A percentile compares a stretch with the other conserved stretches of the same genome.
Evolutionary conservation across 2,329 filamentous ascomycete species (phyloP).

Genomic region (Fusarium foetens): DNA sequence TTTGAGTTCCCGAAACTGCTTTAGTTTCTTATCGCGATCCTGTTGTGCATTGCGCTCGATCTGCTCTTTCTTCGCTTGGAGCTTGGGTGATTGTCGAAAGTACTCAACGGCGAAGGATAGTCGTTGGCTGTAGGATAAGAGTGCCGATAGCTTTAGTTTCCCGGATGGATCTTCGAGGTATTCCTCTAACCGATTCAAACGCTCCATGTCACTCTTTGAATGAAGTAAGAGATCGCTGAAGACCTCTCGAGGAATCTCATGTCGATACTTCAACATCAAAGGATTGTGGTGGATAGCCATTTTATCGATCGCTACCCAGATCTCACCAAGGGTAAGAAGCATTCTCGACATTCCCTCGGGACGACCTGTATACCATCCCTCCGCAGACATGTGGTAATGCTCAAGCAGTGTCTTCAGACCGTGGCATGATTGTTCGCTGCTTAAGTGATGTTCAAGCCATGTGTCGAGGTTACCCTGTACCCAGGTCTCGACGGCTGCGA

Average conservation of each 20-base stretch:
- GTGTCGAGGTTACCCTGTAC: conserved; percentile 51
- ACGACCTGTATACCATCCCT: conserved; percentile 49
- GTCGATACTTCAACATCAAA: conserved; percentile 58
- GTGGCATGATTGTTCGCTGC: conserved; percentile 39
- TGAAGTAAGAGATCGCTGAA: conserved; percentile 60
- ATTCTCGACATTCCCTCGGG: conserved; percentile 63
- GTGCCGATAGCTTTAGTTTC: conserved; percentile 4
- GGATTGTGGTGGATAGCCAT: conserved; percentile 52
- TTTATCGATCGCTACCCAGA: conserved; percentile 69
- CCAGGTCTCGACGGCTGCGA: conserved; percentile 62
- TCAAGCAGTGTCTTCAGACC: conserved; percentile 48
- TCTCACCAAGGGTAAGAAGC: conserved; percentile 64
- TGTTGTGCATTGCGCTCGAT: conserved; percentile 55
- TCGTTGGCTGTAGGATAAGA: conserved; percentile 26
- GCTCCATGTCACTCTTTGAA: conserved; percentile 55
- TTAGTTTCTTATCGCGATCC: conserved; percentile 1
- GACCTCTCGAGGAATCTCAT: conserved; percentile 53
- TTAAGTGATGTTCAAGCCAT: conserved; percentile 52
- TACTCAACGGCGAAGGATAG: conserved; percentile 36
- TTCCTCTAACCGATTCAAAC: conserved; percentile 57
- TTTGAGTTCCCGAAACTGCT: conserved; percentile 24
- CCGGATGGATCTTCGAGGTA: conserved; percentile 46
- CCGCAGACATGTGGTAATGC: conserved; percentile 49
- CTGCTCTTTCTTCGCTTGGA: conserved; percentile 39
- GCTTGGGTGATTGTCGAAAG: conserved; percentile 35